Base-by-base conservation (phyloP, 139 green algal genomes). In the Coelastrella sp. region DNA sequence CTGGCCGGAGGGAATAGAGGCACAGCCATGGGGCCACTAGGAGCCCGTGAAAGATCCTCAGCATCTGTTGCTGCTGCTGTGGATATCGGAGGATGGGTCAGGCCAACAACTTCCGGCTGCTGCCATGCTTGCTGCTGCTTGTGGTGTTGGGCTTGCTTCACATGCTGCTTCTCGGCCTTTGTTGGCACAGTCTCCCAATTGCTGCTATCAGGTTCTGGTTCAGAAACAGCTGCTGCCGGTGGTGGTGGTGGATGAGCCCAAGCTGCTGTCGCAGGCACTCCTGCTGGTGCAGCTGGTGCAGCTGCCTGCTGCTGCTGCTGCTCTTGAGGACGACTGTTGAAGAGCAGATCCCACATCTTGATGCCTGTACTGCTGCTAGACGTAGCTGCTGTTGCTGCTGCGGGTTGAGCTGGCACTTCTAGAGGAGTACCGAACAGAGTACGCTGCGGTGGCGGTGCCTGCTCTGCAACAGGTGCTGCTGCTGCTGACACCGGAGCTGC, bases 351-450 rank as follows among this genome's bases (percentile, higher is more conserved):
- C 35, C 69, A 48, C 81, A 73, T 79, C 37, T 53, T 81, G 68
- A 38, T 79, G 27, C 68, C 51, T 32, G 66, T 69, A 38, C 53
- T 59, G n/a, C 57, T 37, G 4, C n/a, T 15, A 43, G 38, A 21
- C 79, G 80, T 66, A 78, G 79, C 79, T 85, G 81, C 81, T 79
- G 71, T n/a, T 63, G 68, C 40, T 62, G 68, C 68, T 78, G 68
- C 68, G 35, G 71, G 40, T 38, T 48, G 37, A 40, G 64, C 19
- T 43, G 64, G 7, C 2, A 38, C 27, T 53, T 88, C 67, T 9
- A 88, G 34, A 27, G 79, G 79, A 4, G 79, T 88, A 37, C 72
- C 83, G 60, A 81, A 83, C 40, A 88, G 72, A 13, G 83, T 89
- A 17, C 76, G 64, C 72, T 79, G 84, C 77, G 69, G 85, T 30